A percentile compares a stretch with the other conserved stretches of the same genome.
Conservation (phyloP, 169 alveolate species). For the Prorocentrum cordatum region DNA sequence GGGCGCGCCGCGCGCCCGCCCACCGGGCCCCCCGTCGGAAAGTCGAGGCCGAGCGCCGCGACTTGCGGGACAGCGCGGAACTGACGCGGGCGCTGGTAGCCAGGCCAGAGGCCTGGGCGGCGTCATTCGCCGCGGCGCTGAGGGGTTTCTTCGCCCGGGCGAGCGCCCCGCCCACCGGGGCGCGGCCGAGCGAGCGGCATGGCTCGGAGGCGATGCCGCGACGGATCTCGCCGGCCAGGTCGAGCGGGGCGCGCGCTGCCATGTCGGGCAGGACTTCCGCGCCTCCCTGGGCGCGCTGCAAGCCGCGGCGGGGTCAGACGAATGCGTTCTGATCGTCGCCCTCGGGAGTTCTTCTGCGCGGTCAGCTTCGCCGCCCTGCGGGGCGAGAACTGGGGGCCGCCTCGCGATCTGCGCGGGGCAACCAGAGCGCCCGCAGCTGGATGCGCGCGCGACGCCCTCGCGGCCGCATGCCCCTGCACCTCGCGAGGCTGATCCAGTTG, state of each 20-base stretch:
- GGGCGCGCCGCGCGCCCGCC: too few species aligned
- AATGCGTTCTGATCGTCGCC: not conserved
- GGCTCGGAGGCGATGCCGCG: not conserved
- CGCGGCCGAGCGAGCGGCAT: not conserved
- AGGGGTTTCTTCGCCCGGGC: not conserved
- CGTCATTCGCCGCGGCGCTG: too few species aligned
- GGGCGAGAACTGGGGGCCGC: not conserved
- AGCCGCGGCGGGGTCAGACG: not conserved
- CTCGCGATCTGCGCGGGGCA: not conserved
- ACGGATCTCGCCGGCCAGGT: too few species aligned
- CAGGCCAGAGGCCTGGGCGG: too few species aligned
- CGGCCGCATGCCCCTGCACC: too few species aligned
- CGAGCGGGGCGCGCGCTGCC: not conserved
- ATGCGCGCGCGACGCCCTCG: too few species aligned
- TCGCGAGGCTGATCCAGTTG: too few species aligned
- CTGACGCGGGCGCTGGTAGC: too few species aligned
- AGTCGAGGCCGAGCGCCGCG: too few species aligned
- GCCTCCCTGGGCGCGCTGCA: not conserved
- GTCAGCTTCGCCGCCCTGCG: not conserved
- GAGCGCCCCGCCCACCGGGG: not conserved
- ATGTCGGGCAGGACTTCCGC: not conserved
- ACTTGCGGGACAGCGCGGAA: too few species aligned
- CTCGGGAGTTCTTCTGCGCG: not conserved
- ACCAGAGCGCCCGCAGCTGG: too few species aligned
- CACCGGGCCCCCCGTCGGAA: too few species aligned